Percentiles rank a stretch among this genome's conserved stretches.
These are phyloP conservation scores for Radiomyces spectabilis DNA, from an alignment of 192 early-diverging fungal species.

Conservation along the genomic window DNA sequence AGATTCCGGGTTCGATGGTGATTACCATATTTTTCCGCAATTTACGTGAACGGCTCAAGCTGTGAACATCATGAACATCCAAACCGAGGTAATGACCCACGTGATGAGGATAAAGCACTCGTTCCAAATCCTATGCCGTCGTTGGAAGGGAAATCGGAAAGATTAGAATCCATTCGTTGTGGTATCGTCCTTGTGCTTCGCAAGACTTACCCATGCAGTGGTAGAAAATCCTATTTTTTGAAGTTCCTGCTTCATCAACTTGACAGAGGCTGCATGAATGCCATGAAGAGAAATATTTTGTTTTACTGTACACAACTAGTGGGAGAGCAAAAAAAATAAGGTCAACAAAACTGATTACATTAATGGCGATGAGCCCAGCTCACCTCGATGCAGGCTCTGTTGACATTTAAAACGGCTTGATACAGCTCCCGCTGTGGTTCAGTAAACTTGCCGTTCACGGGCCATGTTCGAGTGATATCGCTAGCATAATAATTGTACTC, in stretches of 20 bases:
- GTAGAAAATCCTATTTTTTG: slow-evolving; percentile 60
- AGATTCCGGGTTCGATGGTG: slow-evolving; percentile 93
- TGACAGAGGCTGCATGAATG: slow-evolving; percentile 71
- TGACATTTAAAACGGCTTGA: slow-evolving; percentile 72
- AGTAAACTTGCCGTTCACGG: slow-evolving; percentile 81
- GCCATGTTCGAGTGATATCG: slow-evolving; percentile 93
- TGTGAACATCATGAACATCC: slow-evolving; percentile 89
- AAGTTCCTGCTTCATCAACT: slow-evolving; percentile 63
- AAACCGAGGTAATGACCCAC: slow-evolving; percentile 91
- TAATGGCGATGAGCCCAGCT: not conserved
- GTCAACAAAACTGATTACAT: not conserved
- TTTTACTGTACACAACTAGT: slow-evolving; percentile 47
- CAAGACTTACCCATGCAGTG: slow-evolving; percentile 38
- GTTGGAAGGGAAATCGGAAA: too few relatives aligned
- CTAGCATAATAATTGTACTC: slow-evolving; percentile 86
- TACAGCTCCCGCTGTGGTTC: slow-evolving; percentile 77
- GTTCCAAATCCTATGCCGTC: slow-evolving; percentile 73
- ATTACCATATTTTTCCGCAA: slow-evolving; percentile 82
- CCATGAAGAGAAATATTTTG: slow-evolving; percentile 65
- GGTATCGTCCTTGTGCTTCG: too few relatives aligned
- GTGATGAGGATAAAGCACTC: slow-evolving; percentile 86
- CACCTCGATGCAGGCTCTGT: slow-evolving; percentile 80
- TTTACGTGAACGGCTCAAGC: slow-evolving; percentile 60
- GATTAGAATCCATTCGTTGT: too few relatives aligned
- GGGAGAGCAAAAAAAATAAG: not conserved